Evolutionary conservation across 1,139 yeast genomes (phyloP).

Genomic region (Kurtzmaniella natalensis): DNA sequence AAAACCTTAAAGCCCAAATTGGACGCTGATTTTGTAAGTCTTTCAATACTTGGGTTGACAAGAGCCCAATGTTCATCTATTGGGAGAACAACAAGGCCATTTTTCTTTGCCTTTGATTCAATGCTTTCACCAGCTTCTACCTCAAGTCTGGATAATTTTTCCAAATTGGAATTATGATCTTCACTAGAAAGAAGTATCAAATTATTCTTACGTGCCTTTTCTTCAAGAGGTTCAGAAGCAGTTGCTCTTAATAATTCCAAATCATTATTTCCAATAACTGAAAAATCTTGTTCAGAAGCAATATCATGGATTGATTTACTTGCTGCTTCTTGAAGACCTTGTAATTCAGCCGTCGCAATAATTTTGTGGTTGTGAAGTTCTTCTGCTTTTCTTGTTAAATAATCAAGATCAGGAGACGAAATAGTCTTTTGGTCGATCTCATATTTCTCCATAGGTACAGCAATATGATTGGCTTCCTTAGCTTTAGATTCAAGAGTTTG

Average conservation of each 20-base stretch:
- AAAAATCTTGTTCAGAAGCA: conserved; percentile 20
- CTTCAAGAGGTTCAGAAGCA: conserved; percentile 14
- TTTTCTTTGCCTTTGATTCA: conserved; percentile 15
- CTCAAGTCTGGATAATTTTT: background rate
- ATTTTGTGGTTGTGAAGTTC: conserved; percentile 14
- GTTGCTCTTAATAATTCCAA: conserved; percentile 10
- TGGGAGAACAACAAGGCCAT: conserved; percentile 17
- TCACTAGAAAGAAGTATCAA: conserved; percentile 8
- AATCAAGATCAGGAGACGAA: conserved; percentile 19
- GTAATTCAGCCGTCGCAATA: conserved; percentile 8
- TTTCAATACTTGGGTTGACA: conserved; percentile 3
- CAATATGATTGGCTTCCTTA: conserved; percentile 9
- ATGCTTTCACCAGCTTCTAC: conserved; percentile 6
- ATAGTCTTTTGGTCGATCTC: conserved; percentile 13
- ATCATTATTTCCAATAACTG: conserved; percentile 10
- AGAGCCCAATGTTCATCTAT: conserved; percentile 14
- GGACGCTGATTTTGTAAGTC: background rate
- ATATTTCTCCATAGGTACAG: conserved; percentile 12
- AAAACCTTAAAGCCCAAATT: conserved; percentile 1
- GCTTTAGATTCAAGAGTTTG: conserved; percentile 15
- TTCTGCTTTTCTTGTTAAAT: conserved; percentile 17
- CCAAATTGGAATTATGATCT: background rate
- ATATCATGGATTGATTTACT: conserved; percentile 22
- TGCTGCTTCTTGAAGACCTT: conserved; percentile 10
- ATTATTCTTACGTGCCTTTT: conserved; percentile 14